Evolutionary conservation across 805 yeast species (phyloP).

Genomic region (Vanderwaltozyma yarrowii): DNA sequence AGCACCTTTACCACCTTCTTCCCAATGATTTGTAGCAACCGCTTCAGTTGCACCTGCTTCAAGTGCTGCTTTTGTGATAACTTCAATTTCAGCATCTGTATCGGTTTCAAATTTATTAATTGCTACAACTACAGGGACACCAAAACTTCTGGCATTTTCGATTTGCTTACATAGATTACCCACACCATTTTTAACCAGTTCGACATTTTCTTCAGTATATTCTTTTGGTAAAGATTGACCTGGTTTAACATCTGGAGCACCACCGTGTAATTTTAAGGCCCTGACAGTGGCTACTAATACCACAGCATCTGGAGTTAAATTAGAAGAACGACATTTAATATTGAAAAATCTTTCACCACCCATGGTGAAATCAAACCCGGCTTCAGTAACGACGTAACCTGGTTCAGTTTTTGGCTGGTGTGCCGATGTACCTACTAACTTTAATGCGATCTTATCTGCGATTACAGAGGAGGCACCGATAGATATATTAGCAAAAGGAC

Average conservation of each 20-base stretch:
- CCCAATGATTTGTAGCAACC: slow-evolving; percentile 89
- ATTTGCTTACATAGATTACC: slow-evolving; percentile 87
- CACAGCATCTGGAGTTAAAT: slow-evolving; percentile 78
- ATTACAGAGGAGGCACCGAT: slow-evolving; percentile 93
- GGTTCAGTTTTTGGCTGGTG: slow-evolving; percentile 30
- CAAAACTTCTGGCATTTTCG: slow-evolving; percentile 70
- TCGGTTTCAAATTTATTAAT: slow-evolving; percentile 83
- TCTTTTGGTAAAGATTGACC: slow-evolving; percentile 79
- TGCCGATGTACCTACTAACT: slow-evolving; percentile 64
- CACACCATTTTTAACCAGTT: slow-evolving; percentile 67
- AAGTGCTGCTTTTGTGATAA: slow-evolving; percentile 68
- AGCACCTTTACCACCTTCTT: slow-evolving; percentile 90
- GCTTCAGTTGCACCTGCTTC: slow-evolving; percentile 94
- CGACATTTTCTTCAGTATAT: slow-evolving; percentile 73
- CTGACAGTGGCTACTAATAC: slow-evolving; percentile 93
- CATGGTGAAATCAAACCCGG: slow-evolving; percentile 98
- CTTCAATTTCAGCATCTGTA: slow-evolving; percentile 66
- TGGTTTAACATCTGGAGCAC: slow-evolving; percentile 94
- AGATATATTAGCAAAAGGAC: slow-evolving; percentile 95
- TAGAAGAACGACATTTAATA: slow-evolving; percentile 90
- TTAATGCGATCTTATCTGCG: slow-evolving; percentile 88
- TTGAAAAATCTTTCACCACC: slow-evolving; percentile 97
- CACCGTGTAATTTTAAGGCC: slow-evolving; percentile 95
- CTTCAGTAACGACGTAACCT: slow-evolving; percentile 94
- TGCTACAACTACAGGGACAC: slow-evolving; percentile 90